Percentiles rank a stretch among this genome's conserved stretches.
phyloP scores from a whole-genome alignment of 441 rosid species.

The Gossypium gossypioides region DNA sequence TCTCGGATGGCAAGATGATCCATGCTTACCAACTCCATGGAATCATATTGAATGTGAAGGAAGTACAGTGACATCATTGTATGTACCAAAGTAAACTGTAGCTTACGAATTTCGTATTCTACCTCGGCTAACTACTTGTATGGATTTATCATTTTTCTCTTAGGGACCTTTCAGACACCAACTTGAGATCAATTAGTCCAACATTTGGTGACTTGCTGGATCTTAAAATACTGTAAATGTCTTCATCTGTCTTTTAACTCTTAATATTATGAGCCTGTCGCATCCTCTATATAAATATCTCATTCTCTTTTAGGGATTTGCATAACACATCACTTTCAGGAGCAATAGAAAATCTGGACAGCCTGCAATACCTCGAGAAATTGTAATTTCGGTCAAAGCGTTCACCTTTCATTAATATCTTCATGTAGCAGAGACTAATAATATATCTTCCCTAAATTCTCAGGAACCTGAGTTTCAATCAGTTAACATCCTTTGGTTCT shows the following conservation, averaged over 20 bases:
- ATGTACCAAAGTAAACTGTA: slow-evolving; percentile 9
- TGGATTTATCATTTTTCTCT: neutral
- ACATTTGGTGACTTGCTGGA: slow-evolving; percentile 83
- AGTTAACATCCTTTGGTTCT: slow-evolving; percentile 55
- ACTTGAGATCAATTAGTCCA: slow-evolving; percentile 71
- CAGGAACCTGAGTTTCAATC: slow-evolving; percentile 88
- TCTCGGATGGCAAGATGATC: slow-evolving; percentile 86
- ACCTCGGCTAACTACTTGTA: neutral
- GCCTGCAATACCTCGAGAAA: slow-evolving; percentile 63
- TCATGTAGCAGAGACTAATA: slow-evolving; percentile 3
- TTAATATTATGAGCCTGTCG: neutral
- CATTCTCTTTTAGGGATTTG: slow-evolving; percentile 50
- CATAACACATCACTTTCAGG: slow-evolving; percentile 83
- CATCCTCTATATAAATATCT: neutral
- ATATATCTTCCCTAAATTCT: slow-evolving; percentile 10
- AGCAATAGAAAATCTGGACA: slow-evolving; percentile 58
- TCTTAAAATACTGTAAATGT: slow-evolving; percentile 63
- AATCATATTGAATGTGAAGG: slow-evolving; percentile 67
- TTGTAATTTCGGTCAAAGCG: slow-evolving; percentile 34
- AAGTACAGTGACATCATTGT: slow-evolving; percentile 66
- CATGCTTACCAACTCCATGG: slow-evolving; percentile 74
- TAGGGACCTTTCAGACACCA: slow-evolving; percentile 68
- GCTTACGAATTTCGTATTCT: neutral
- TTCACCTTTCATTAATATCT: neutral
- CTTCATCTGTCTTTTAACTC: neutral